Evolutionary conservation across 2,329 filamentous ascomycete species (phyloP), one percentile per base, ranked within the genome.

Genomic region (Alternaria tenuissima): DNA sequence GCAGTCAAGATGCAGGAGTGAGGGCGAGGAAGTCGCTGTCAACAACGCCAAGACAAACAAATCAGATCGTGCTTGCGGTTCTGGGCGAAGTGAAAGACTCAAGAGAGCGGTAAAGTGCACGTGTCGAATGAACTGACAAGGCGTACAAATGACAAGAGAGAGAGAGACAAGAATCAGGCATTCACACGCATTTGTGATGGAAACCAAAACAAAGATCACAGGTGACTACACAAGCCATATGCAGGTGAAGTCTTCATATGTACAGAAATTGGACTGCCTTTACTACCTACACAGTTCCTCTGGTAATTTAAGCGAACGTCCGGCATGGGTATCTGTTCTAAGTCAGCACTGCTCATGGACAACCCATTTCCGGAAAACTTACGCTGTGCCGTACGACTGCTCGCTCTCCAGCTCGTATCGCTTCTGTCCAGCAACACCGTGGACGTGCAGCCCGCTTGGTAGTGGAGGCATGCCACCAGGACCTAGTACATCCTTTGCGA

Each of bases 391-490:
- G 64, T 96, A 97, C 61, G 90, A 86, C 74, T 90, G 86, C 75
- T 94, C 89, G 72, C 83, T 81, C 34, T 83, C 80, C 72, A 91
- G 75, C 72, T 96, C 88, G 80, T 89, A 87, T 78, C 93, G 88
- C 75, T 89, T 87, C 74, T 88, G 84, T 82, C 88, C 87, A 63
- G 83, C 77, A 43, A 85, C 84, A 59, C 55, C 58, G 24, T 84
- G 71, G 68, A 83, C 60, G 67, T 80, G 87, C 79, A 89, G 81
- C n/a, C 91, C 89, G 72, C 88, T 89, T 16, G 94, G 95, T 73
- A 91, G 81, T n/a, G 95, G 95, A 58, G 95, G 95, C 80, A 99
- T 79, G 1, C 94, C 94, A 71, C 90, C 85, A 44, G 90, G 85
- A 52, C 91, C 89, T 64, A 97, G 78, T 57, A 94, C 87, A 66